phyloP scores from a whole-genome alignment of 1,139 yeast genomes.

The Williopsis jadinii region DNA sequence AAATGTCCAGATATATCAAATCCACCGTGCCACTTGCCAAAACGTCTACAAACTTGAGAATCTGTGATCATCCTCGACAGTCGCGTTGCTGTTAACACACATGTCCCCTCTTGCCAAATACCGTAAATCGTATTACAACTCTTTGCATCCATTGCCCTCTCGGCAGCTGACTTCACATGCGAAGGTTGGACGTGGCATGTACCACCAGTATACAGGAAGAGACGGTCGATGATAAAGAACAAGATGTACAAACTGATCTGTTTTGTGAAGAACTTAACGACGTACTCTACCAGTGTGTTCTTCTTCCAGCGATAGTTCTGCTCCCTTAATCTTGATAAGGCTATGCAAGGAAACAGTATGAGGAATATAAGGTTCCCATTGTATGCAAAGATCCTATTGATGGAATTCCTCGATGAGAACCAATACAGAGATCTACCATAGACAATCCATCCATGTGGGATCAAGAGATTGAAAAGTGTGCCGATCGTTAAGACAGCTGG shows the following conservation, averaged over 20 bases:
- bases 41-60: constrained; percentile 17
- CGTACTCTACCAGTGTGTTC: background rate
- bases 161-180: constrained; percentile 1
- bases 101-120: constrained; percentile 15
- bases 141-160: constrained; percentile 1
- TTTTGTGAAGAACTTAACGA: constrained; percentile 21
- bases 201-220: constrained; percentile 32
- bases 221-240: constrained; percentile 27
- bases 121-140: constrained; percentile 15
- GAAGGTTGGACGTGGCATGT: constrained; percentile 19
- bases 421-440: constrained; percentile 2
- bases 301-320: background rate
- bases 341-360: constrained; percentile 17
- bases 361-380: constrained; percentile 28
- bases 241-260: constrained; percentile 13
- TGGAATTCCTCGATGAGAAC: constrained; percentile 22
- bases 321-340: background rate
- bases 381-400: constrained; percentile 30
- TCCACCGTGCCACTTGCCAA: constrained; percentile 46
- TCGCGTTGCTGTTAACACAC: constrained; percentile 11
- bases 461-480: background rate
- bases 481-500: background rate
- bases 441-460: background rate
- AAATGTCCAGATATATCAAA: constrained; percentile 64
- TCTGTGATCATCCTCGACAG: constrained; percentile 7